phyloP scores from a whole-genome alignment of 1,284 basidiomycete species.

The Albatrellus sp. region DNA sequence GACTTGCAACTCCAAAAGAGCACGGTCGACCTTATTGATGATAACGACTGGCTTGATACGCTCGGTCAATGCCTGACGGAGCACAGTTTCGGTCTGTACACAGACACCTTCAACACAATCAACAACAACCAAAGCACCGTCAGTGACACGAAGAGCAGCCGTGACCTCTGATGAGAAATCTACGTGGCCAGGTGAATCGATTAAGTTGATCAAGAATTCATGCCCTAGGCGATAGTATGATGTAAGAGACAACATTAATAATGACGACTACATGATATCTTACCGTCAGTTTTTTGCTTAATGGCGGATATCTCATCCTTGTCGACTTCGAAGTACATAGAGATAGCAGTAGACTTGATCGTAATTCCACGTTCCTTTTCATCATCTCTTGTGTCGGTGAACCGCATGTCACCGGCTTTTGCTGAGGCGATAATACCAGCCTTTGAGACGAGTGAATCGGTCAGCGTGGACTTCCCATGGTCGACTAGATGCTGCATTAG shows the following conservation, averaged over 20 bases:
- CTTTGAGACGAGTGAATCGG: conserved; percentile 98
- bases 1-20: conserved; percentile 96
- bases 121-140: conserved; percentile 97
- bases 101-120: conserved; percentile 99
- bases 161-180: conserved; percentile 99
- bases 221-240: conserved; percentile 38
- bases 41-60: conserved; percentile 99
- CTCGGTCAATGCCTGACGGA: conserved; percentile 94
- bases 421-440: conserved; percentile 96
- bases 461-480: conserved; percentile 99
- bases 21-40: conserved; percentile 99
- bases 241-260: conserved; percentile 14
- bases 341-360: conserved; percentile 99
- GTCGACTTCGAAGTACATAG: conserved; percentile 97
- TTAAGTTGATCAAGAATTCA: conserved; percentile 99
- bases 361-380: conserved; percentile 99
- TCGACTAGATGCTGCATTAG: conserved; percentile 53
- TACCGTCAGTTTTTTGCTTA: conserved; percentile 90
- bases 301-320: conserved; percentile 82
- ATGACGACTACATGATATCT: conserved; percentile 11
- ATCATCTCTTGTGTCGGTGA: conserved; percentile 96
- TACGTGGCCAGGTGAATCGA: conserved; percentile 99
- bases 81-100: conserved; percentile 98
- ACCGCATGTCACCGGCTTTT: conserved; percentile 96
- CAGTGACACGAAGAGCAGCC: conserved; percentile 98